phyloP scores from a whole-genome alignment of 1,139 yeast genomes.

The Pichia sp. region DNA sequence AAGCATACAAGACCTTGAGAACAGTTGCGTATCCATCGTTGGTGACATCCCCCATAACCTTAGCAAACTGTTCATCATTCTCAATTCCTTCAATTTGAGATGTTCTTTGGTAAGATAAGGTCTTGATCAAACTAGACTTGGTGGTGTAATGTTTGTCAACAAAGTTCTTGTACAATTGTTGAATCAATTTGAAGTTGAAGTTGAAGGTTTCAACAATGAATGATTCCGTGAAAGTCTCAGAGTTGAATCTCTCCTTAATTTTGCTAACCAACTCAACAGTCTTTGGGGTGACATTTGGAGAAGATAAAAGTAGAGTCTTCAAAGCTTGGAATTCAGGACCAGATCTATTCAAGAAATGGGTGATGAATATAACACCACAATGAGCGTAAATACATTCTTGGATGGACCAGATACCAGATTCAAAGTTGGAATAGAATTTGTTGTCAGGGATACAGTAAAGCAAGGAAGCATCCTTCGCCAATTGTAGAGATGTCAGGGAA shows the following conservation, averaged over 20 bases:
- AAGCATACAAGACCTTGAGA: slow-evolving; percentile 71
- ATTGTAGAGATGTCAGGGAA: slow-evolving; percentile 81
- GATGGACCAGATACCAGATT: slow-evolving; percentile 71
- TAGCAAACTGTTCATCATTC: slow-evolving; percentile 67
- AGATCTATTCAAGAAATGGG: slow-evolving; percentile 89
- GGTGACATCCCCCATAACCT: slow-evolving; percentile 63
- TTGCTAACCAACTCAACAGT: slow-evolving; percentile 72
- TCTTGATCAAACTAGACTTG: slow-evolving; percentile 50
- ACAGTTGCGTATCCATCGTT: slow-evolving; percentile 77
- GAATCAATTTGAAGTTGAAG: slow-evolving; percentile 62
- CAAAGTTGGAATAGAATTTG: slow-evolving; percentile 68
- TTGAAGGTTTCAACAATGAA: slow-evolving; percentile 75
- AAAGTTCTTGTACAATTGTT: slow-evolving; percentile 84
- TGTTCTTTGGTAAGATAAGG: slow-evolving; percentile 84
- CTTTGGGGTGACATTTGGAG: slow-evolving; percentile 49
- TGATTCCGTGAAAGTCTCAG: slow-evolving; percentile 88
- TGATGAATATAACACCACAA: slow-evolving; percentile 85
- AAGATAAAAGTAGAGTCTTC: slow-evolving; percentile 44
- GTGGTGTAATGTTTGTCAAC: slow-evolving; percentile 86
- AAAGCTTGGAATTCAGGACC: slow-evolving; percentile 85
- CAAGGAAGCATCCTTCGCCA: slow-evolving; percentile 89
- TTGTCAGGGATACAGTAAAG: slow-evolving; percentile 89
- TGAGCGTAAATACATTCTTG: slow-evolving; percentile 96
- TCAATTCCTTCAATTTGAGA: slow-evolving; percentile 70
- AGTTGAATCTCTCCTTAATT: slow-evolving; percentile 82